phyloP scores from a whole-genome alignment of 1,284 basidiomycete species.

The Ustilago trichophora region DNA sequence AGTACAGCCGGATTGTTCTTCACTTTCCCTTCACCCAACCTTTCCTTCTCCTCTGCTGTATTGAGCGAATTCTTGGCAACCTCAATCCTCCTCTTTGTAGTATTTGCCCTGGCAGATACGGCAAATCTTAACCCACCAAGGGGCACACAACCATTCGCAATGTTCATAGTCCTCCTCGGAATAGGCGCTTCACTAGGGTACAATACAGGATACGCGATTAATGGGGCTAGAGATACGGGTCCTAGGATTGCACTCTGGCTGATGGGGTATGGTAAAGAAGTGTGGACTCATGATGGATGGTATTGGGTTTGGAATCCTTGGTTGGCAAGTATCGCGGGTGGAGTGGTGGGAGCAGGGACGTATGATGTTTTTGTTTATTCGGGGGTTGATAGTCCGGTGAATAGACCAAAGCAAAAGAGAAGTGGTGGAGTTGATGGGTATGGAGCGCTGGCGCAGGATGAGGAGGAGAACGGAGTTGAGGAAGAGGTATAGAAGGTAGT shows the following conservation, averaged over 20 bases:
- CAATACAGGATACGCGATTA: slow-evolving; percentile 74
- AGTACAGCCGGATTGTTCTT: slow-evolving; percentile 77
- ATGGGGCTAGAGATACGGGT: slow-evolving; percentile 75
- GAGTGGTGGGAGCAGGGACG: slow-evolving; percentile 59
- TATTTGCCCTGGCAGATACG: slow-evolving; percentile 40
- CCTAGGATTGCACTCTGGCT: slow-evolving; percentile 74
- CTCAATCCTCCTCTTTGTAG: slow-evolving; percentile 50
- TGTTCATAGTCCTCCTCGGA: slow-evolving; percentile 73
- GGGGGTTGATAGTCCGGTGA: slow-evolving; percentile 64
- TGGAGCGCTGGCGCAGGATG: neutral
- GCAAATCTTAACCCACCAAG: slow-evolving; percentile 70
- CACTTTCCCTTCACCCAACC: slow-evolving; percentile 71
- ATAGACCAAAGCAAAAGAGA: slow-evolving; percentile 23
- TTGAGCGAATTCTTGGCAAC: slow-evolving; percentile 54
- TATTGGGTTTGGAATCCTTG: slow-evolving; percentile 80
- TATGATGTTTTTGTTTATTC: slow-evolving; percentile 67
- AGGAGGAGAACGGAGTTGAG: neutral
- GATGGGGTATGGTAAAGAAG: slow-evolving; percentile 72
- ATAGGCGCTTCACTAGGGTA: slow-evolving; percentile 72
- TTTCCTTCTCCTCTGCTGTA: slow-evolving; percentile 36
- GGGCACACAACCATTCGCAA: slow-evolving; percentile 71
- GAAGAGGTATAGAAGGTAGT: slow-evolving; percentile 1
- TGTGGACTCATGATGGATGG: slow-evolving; percentile 70
- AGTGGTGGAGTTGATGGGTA: neutral
- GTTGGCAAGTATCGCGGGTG: slow-evolving; percentile 59